A percentile compares a stretch with the other conserved stretches of the same genome.
These are phyloP conservation scores for Cylindrotheca closterium DNA, from an alignment of 108 stramenopile genomes.

Conservation along the genomic window DNA sequence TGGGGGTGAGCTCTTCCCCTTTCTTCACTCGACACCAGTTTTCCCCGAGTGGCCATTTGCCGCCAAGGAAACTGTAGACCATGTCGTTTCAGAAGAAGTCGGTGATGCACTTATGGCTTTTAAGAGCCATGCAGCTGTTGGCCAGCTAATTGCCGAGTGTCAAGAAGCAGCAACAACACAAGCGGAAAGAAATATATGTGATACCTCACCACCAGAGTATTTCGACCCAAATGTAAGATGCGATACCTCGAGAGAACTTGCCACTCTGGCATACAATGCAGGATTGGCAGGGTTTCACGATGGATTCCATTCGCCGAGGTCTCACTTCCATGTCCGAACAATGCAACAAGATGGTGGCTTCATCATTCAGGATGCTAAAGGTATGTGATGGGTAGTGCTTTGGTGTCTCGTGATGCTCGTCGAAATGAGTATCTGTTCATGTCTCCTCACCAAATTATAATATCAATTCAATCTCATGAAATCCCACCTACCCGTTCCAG, in stretches of 20 bases:
- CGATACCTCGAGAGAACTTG: conserved; percentile 9
- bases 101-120: conserved; percentile 22
- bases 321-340: conserved; percentile 29
- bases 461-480: too few species aligned
- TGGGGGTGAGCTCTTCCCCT: conserved; percentile 32
- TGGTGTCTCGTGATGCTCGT: background rate
- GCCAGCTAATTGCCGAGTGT: conserved; percentile 1
- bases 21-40: conserved; percentile 23
- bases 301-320: conserved; percentile 24
- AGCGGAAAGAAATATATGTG: background rate
- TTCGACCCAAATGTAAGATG: conserved; percentile 1
- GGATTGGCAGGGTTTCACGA: conserved; percentile 6
- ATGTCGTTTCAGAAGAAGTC: conserved; percentile 24
- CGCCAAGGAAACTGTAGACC: conserved; percentile 16
- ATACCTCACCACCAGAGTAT: background rate
- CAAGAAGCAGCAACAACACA: conserved; percentile 1
- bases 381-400: background rate
- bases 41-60: conserved; percentile 45
- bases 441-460: too few species aligned
- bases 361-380: conserved; percentile 7
- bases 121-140: conserved; percentile 13
- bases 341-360: conserved; percentile 34
- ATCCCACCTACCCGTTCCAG: background rate
- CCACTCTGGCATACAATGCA: background rate
- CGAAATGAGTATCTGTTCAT: background rate